Base-by-base conservation (phyloP, 305 asterid species). In the Caryopteris hybrid region DNA sequence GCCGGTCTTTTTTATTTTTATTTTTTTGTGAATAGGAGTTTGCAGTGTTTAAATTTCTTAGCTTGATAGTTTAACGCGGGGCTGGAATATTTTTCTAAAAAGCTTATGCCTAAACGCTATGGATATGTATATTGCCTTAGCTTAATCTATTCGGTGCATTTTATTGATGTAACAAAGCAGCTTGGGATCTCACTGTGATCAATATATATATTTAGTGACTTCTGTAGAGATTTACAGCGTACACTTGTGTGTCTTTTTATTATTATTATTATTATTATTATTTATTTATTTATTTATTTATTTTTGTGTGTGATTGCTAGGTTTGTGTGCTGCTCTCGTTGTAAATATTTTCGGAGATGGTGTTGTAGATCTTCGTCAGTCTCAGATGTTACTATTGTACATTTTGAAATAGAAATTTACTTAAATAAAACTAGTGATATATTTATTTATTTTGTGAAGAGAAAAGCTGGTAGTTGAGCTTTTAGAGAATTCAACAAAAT, bases 61-160 rank as follows among this genome's bases (percentile, higher is more conserved):
- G 79, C n/a, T 61, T 39, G 68, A 34, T 66, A 71, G 80, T 53
- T 52, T 71, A 47, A 57, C 66, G 62, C 41, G 3, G 76, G 47
- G 43, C 43, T 6, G 23, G 10, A 43, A 36, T 34, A 47, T 61
- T 20, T 68, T 63, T 56, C n/a, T 68, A 20, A 36, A 23, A 61
- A 27, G 59, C 46, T 60, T 33, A 43, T 42, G 66, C 38, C 66
- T 47, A 50, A 70, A 62, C 66, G 64, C 61, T 39, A n/a, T 68
- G 55, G 63, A 9, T 57, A 27, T 66, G 68, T 70, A 62, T 31
- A 51, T 66, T 53, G 63, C 38, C 41, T 16, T 64, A 47, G 52
- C 57, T 34, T 74, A 22, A 45, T 66, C 25, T 52, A 48, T 11
- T 62, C 69, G 64, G 27, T 72, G 55, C 69, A 70, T 42, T 36